phyloP scores from a whole-genome alignment of 2,329 filamentous ascomycete species.

The Cladobotryum protrusum region DNA sequence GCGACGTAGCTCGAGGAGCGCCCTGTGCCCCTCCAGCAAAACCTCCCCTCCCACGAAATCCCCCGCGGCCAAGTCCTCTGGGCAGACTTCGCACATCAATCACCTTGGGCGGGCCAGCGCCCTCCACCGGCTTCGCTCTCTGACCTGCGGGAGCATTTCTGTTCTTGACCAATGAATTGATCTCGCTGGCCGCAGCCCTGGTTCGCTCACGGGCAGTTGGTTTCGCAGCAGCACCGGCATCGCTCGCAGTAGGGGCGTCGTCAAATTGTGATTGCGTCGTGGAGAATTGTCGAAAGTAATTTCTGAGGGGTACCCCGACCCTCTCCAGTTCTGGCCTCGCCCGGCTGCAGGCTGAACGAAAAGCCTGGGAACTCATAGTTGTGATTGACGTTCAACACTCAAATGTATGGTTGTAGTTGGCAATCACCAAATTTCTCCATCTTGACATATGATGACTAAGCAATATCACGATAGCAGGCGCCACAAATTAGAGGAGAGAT shows the following conservation, averaged over 20 bases:
- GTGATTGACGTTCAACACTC: conserved; percentile 9
- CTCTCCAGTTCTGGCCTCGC: conserved; percentile 29
- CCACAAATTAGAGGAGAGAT: background rate
- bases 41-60: conserved; percentile 21
- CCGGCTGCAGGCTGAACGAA: conserved; percentile 32
- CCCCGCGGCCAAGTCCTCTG: conserved; percentile 17
- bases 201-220: conserved; percentile 25
- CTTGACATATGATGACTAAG: conserved; percentile 3
- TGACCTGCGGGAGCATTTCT: conserved; percentile 8
- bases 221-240: background rate
- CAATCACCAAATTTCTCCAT: conserved; percentile 11
- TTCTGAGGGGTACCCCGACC: conserved; percentile 25
- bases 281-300: conserved; percentile 32
- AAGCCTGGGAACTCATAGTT: conserved; percentile 32
- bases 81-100: conserved; percentile 36
- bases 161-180: conserved; percentile 25
- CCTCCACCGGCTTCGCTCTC: conserved; percentile 2
- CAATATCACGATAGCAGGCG: background rate
- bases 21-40: conserved; percentile 12
- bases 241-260: conserved; percentile 19
- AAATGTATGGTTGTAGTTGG: no score
- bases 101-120: conserved; percentile 25
- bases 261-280: conserved; percentile 30
- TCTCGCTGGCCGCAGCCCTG: conserved; percentile 28
- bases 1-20: conserved; percentile 5